Percentiles rank a stretch among this genome's conserved stretches.
These are phyloP conservation scores for Alloascoidea africana DNA, from an alignment of 805 yeast genomes.

Conservation along the genomic window DNA sequence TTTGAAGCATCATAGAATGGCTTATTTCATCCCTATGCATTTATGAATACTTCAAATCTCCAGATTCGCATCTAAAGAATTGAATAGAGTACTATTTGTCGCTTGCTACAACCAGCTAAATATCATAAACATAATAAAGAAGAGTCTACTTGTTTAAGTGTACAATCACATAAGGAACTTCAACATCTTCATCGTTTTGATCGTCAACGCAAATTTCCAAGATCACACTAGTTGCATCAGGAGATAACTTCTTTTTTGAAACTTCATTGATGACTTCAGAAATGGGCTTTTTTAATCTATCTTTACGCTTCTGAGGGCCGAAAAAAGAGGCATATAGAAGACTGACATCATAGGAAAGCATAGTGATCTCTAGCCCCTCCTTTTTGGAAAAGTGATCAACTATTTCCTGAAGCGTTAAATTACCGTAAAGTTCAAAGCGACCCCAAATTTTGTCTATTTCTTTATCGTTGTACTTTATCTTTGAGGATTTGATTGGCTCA, in stretches of 20 bases:
- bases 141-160: constrained; percentile 19
- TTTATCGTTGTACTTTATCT: constrained; percentile 67
- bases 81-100: too few relatives aligned
- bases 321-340: constrained; percentile 84
- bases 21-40: too few relatives aligned
- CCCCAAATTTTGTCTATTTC: constrained; percentile 90
- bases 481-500: constrained; percentile 82
- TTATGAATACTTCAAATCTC: too few relatives aligned
- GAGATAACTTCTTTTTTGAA: constrained; percentile 67
- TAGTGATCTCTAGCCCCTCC: constrained; percentile 77
- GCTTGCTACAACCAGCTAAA: too few relatives aligned
- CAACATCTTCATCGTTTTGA: constrained; percentile 78
- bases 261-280: constrained; percentile 73
- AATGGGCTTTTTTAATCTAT: constrained; percentile 50
- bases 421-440: constrained; percentile 55
- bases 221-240: constrained; percentile 61
- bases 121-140: too few relatives aligned
- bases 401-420: constrained; percentile 59
- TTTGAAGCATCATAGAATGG: too few relatives aligned
- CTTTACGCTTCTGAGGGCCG: constrained; percentile 82
- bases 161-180: constrained; percentile 69
- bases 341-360: constrained; percentile 86
- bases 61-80: too few relatives aligned
- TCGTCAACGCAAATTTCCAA: constrained; percentile 91
- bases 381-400: constrained; percentile 61